phyloP scores from a whole-genome alignment of 768 basidiomycete species.

The Lentinula edodes region DNA sequence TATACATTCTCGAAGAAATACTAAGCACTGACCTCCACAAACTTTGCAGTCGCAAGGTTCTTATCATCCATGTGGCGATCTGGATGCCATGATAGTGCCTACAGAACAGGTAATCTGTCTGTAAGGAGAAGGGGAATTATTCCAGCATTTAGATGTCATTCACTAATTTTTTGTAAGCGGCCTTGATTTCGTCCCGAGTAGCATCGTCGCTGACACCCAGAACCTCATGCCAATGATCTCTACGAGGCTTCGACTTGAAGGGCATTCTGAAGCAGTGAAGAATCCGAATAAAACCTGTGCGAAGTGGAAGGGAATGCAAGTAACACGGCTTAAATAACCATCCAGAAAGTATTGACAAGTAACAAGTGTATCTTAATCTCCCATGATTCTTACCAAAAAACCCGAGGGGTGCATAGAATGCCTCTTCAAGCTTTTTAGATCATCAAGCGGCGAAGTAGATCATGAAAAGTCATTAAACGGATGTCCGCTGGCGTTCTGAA shows the following conservation, averaged over 20 bases:
- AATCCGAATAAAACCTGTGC: constrained; percentile 2
- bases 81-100: constrained; percentile 67
- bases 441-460: not conserved
- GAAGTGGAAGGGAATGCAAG: not conserved
- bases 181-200: constrained; percentile 46
- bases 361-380: not conserved
- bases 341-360: not conserved
- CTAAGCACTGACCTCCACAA: constrained; percentile 46
- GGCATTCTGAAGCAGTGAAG: not conserved
- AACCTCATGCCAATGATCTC: constrained; percentile 24
- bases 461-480: not conserved
- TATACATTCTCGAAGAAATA: constrained; percentile 3
- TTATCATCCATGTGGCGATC: constrained; percentile 52
- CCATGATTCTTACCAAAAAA: not conserved
- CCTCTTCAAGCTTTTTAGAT: not conserved
- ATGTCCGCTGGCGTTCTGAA: not conserved
- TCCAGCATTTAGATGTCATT: constrained; percentile 16
- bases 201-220: constrained; percentile 42
- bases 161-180: constrained; percentile 61
- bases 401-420: not conserved
- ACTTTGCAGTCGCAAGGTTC: constrained; percentile 47
- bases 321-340: constrained; percentile 1
- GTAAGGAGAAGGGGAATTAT: constrained; percentile 17
- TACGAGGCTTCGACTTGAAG: constrained; percentile 3
- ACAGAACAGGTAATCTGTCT: constrained; percentile 6